Base-by-base conservation (phyloP, 2,329 filamentous ascomycete species). In the Calonectria fujianensis region DNA sequence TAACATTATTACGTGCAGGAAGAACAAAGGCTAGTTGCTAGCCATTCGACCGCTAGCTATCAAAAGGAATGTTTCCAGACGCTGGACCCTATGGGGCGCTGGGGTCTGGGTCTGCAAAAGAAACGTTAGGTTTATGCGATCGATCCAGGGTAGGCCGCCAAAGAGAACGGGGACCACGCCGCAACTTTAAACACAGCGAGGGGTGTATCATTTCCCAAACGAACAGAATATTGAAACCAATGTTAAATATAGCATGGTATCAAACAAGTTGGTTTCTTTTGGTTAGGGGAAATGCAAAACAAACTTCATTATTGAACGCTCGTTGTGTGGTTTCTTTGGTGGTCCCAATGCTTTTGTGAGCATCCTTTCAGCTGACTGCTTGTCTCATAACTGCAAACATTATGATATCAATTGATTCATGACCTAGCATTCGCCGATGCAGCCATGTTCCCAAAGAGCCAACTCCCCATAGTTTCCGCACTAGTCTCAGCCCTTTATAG, bases 1-100 rank as follows among this genome's bases (percentile, higher is more conserved):
- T 48, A 63, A 27, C 57, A 63, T 63, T 41, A 63, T 63, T 63
- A 63, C 57, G 57, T 63, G 57, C 57, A 63, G 57, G 39, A 41
- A n/a, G n/a, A 37, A n/a, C 35, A 16, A 41, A 41, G 13, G 4
- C 35, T 61, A 39, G 35, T 7, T n/a, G 9, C 20, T 11, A 24
- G 45, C 18, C 20, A 48, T 24, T 24, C 9, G 45, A 48, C 45
- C 45, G n/a, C 57, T 63, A 63, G 35, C 37, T 24, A 61, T 61
- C 32, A 63, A 63, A 61, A 63, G 57, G 57, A 63, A 63, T 63
- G 35, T 63, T 63, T 41, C 37, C 13, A 63, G 57, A 39, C 35
- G 27, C 32, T 10, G n/a, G n/a, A 9, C 45, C 24, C 32, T 61
- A 45, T 45, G 41, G 37, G 57, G 8, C n/a, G 6, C 13, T 20